phyloP scores from a whole-genome alignment of 2,329 filamentous ascomycete genomes.

The Neoascochyta sp. region DNA sequence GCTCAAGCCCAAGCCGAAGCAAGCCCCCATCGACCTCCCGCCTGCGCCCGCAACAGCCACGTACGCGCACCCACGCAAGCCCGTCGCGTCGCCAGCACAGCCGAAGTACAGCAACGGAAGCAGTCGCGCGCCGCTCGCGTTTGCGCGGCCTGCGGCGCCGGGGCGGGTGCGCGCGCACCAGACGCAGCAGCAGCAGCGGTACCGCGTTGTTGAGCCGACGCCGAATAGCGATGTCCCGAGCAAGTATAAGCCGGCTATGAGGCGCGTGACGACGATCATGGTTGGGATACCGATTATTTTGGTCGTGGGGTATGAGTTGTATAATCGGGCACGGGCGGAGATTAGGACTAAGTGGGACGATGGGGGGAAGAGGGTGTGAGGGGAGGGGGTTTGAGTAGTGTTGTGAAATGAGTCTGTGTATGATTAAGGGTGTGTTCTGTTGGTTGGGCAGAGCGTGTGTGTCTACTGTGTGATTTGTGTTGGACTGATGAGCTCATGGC shows the following conservation, averaged over 20 bases:
- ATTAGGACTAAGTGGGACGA: conserved; percentile 16
- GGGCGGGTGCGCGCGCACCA: conserved; percentile 4
- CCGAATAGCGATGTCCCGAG: conserved; percentile 19
- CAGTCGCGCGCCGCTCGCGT: conserved; percentile 8
- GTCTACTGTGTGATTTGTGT: too few relatives aligned
- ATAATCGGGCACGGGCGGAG: conserved; percentile 19
- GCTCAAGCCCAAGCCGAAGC: conserved; percentile 3
- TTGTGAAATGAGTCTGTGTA: too few relatives aligned
- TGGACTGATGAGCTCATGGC: too few relatives aligned
- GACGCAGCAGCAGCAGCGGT: conserved; percentile 5
- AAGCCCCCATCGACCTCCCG: conserved; percentile 5
- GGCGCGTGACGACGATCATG: conserved; percentile 32
- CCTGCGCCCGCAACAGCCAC: conserved; percentile 1
- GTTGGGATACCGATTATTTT: conserved; percentile 34
- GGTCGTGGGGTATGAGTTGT: conserved; percentile 34
- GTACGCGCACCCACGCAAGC: background rate
- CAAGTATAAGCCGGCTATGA: conserved; percentile 33
- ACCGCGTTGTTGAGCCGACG: conserved; percentile 19
- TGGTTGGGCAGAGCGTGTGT: too few relatives aligned
- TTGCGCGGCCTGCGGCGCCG: conserved; percentile 6
- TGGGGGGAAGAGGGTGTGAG: conserved; percentile 2
- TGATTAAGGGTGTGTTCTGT: too few relatives aligned
- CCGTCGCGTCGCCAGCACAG: conserved; percentile 3
- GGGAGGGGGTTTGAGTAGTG: too few relatives aligned
- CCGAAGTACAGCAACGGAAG: conserved; percentile 5